phyloP scores from a whole-genome alignment of 73 alveolate species.

The Uronychia setigera region DNA sequence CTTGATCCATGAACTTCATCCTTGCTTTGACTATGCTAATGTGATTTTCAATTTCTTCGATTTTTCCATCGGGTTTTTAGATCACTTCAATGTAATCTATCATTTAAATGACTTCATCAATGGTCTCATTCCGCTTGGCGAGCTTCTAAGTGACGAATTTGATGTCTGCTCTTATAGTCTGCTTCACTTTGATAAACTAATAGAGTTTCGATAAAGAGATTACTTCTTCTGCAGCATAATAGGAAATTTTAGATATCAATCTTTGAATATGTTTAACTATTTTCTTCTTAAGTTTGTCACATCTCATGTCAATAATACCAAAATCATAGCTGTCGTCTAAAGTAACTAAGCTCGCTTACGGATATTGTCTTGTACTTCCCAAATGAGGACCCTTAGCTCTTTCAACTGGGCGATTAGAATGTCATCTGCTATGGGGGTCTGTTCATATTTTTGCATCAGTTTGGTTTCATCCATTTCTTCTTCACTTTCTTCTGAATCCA shows the following conservation, averaged over 20 bases:
- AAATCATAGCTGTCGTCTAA: not conserved
- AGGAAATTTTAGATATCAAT: not conserved
- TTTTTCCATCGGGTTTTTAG: constrained; percentile 23
- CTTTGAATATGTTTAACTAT: not conserved
- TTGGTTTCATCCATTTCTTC: not conserved
- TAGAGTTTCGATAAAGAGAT: not conserved
- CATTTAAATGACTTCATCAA: constrained; percentile 37
- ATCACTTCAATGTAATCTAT: constrained; percentile 38
- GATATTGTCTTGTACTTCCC: not conserved
- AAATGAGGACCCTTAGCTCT: not conserved
- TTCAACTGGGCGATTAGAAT: not conserved
- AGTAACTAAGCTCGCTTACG: not conserved
- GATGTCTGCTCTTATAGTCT: not conserved
- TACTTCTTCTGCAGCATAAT: not conserved
- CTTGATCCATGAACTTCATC: constrained; percentile 14
- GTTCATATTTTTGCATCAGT: not conserved
- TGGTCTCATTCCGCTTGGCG: not conserved
- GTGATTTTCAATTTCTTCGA: constrained; percentile 12
- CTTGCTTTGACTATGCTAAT: constrained; percentile 6
- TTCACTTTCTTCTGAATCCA: not conserved
- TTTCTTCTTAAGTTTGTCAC: not conserved
- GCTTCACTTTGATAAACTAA: not conserved
- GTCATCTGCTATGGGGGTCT: not conserved
- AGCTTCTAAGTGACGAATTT: not conserved
- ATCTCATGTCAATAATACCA: not conserved